These are phyloP conservation scores for Naumovozyma dairenensis DNA, from an alignment of 805 yeast genomes.

Conservation along the genomic window DNA sequence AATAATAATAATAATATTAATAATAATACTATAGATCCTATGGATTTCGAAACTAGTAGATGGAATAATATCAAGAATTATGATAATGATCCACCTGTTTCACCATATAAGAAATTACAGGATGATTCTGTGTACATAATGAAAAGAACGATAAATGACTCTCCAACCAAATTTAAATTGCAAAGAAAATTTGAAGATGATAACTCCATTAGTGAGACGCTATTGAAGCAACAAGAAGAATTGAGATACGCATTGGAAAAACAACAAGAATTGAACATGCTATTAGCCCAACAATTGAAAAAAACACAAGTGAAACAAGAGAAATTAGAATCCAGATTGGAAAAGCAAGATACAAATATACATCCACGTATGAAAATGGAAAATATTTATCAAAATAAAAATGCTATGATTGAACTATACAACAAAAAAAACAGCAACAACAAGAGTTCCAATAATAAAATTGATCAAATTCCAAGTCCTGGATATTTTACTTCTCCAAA, in stretches of 20 bases:
- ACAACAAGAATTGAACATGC: slow-evolving; percentile 23
- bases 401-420: background rate
- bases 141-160: too few relatives aligned
- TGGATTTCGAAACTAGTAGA: too few relatives aligned
- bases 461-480: background rate
- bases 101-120: too few relatives aligned
- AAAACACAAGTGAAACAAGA: slow-evolving; percentile 24
- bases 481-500: background rate
- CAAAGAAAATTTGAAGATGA: too few relatives aligned
- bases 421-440: background rate
- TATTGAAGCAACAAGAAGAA: slow-evolving; percentile 22
- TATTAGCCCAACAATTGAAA: slow-evolving; percentile 22
- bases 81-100: too few relatives aligned
- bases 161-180: too few relatives aligned
- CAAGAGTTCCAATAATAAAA: background rate
- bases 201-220: slow-evolving; percentile 10
- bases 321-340: slow-evolving; percentile 18
- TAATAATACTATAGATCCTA: too few relatives aligned
- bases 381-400: background rate
- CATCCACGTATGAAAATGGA: background rate
- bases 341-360: slow-evolving; percentile 19
- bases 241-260: slow-evolving; percentile 21
- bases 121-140: too few relatives aligned
- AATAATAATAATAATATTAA: too few relatives aligned
- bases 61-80: too few relatives aligned